These are phyloP conservation scores for Nyctanthes arbortristis DNA, from an alignment of 257 asterid species.

Conservation along the genomic window DNA sequence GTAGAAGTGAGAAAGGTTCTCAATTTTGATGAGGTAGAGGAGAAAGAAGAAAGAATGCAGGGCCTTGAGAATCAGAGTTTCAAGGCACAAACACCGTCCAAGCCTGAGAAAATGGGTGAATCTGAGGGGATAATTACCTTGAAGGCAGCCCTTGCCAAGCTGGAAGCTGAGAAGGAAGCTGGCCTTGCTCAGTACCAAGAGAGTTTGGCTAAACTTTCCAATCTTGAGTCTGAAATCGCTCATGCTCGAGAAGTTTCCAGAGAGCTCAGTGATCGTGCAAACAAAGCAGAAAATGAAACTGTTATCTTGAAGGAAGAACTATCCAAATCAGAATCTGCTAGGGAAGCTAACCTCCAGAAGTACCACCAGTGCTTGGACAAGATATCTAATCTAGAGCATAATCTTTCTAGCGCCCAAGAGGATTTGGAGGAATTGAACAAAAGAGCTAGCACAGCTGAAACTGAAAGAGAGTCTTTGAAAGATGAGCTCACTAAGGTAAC, in stretches of 20 bases:
- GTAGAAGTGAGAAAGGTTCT: constrained; percentile 78
- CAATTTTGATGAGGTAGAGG: constrained; percentile 60
- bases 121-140: constrained; percentile 60
- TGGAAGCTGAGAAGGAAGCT: constrained; percentile 91
- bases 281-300: constrained; percentile 77
- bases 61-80: constrained; percentile 27
- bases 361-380: constrained; percentile 63
- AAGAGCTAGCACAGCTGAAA: constrained; percentile 59
- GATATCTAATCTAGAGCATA: constrained; percentile 62
- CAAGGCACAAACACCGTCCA: constrained; percentile 22
- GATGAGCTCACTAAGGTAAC: constrained; percentile 50
- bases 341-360: constrained; percentile 68
- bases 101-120: constrained; percentile 32
- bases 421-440: constrained; percentile 46
- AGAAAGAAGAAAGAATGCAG: constrained; percentile 35
- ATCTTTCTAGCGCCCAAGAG: constrained; percentile 40
- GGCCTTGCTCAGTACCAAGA: constrained; percentile 66
- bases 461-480: constrained; percentile 50
- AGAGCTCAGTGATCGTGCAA: constrained; percentile 62
- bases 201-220: constrained; percentile 62
- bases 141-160: constrained; percentile 69
- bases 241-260: constrained; percentile 62
- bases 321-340: constrained; percentile 63
- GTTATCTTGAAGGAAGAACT: constrained; percentile 57
- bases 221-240: constrained; percentile 61